Evolutionary conservation across 2,329 filamentous ascomycete genomes (phyloP).

Genomic region (Claviceps humidiphila): DNA sequence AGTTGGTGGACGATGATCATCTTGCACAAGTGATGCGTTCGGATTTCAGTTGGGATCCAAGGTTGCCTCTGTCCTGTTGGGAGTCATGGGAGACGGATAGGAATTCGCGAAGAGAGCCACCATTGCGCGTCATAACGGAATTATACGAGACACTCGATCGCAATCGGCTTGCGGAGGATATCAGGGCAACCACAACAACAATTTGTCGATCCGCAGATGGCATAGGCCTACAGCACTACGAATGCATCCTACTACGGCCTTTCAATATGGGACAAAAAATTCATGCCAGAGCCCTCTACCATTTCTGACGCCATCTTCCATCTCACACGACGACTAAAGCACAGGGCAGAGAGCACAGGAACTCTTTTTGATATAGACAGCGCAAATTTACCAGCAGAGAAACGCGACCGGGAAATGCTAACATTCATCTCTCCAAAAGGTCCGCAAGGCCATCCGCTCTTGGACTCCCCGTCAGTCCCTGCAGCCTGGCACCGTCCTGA

Average conservation of each 20-base stretch:
- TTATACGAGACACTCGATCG: neutral
- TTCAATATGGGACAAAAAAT: neutral
- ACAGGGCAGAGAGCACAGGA: slow-evolving; percentile 1
- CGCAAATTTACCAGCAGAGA: neutral
- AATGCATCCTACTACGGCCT: neutral
- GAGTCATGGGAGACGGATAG: neutral
- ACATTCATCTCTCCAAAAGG: slow-evolving; percentile 37
- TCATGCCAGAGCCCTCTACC: neutral
- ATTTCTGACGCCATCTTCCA: neutral
- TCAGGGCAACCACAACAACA: neutral
- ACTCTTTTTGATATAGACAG: neutral
- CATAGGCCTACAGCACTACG: neutral
- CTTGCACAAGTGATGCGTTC: slow-evolving; percentile 5
- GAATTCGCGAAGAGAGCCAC: neutral
- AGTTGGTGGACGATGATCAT: slow-evolving; percentile 32
- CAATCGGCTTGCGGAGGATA: neutral
- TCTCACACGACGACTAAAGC: neutral
- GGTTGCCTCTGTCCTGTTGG: neutral
- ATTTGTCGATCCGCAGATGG: neutral
- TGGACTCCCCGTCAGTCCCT: slow-evolving; percentile 81
- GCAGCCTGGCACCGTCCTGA: slow-evolving; percentile 89
- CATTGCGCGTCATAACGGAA: neutral
- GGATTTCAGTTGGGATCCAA: too few relatives aligned
- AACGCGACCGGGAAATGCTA: neutral
- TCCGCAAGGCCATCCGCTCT: slow-evolving; percentile 85